Evolutionary conservation across 345 rosid species (phyloP).

Genomic region (Cardamine occulta): DNA sequence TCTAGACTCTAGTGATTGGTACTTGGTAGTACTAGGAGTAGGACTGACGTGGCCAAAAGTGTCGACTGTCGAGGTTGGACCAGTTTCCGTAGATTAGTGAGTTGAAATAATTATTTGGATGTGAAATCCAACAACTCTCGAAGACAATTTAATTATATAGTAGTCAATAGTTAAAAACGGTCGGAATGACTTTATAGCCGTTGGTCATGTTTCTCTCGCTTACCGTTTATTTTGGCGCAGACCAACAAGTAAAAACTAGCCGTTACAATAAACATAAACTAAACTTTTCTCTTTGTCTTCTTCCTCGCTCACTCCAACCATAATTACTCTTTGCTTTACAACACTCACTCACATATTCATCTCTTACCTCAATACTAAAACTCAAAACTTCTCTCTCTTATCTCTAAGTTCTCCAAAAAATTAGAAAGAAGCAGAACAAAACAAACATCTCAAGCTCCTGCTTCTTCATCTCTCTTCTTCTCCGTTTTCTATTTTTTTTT

Average conservation of each 20-base stretch:
- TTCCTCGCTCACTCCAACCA: slow-evolving; percentile 34
- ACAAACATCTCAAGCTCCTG: slow-evolving; percentile 34
- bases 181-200: slow-evolving; percentile 44
- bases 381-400: slow-evolving; percentile 29
- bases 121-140: slow-evolving; percentile 19
- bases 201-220: slow-evolving; percentile 46
- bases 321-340: slow-evolving; percentile 37
- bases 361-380: slow-evolving; percentile 16
- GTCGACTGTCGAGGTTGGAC: not conserved
- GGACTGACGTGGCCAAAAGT: slow-evolving; percentile 1
- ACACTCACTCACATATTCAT: slow-evolving; percentile 32
- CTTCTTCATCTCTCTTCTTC: slow-evolving; percentile 30
- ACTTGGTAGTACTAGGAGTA: not conserved
- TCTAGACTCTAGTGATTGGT: not conserved
- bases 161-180: slow-evolving; percentile 34
- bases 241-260: slow-evolving; percentile 40
- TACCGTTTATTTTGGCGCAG: slow-evolving; percentile 41
- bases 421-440: slow-evolving; percentile 29
- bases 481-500: slow-evolving; percentile 10
- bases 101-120: slow-evolving; percentile 12
- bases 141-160: not conserved
- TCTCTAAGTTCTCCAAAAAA: slow-evolving; percentile 13
- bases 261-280: slow-evolving; percentile 41
- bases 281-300: slow-evolving; percentile 39
- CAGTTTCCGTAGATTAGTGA: slow-evolving; percentile 4